A percentile compares a stretch with the other conserved stretches of the same genome.
Conservation (phyloP, 2,329 filamentous ascomycete species). For the Incumbomyces lentus region DNA sequence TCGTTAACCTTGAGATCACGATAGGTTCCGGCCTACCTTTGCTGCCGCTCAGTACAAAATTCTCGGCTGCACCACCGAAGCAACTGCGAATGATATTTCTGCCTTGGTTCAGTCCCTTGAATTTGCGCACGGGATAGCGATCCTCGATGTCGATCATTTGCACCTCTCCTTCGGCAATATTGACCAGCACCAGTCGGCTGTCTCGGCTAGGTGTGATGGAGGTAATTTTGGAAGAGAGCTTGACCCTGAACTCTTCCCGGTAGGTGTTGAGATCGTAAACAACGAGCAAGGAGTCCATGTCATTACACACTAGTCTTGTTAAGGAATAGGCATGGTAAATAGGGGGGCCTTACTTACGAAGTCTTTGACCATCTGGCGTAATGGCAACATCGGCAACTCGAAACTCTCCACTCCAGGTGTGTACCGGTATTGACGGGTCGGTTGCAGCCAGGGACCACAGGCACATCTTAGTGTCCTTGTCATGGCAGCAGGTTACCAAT, state of each 20-base stretch:
- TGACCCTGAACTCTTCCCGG: slow-evolving; percentile 64
- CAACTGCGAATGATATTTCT: slow-evolving; percentile 69
- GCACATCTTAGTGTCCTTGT: slow-evolving; percentile 54
- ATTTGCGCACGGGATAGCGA: slow-evolving; percentile 61
- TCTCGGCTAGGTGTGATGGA: slow-evolving; percentile 74
- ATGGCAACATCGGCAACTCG: slow-evolving; percentile 78
- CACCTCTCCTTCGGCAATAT: slow-evolving; percentile 66
- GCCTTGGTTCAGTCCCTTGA: slow-evolving; percentile 63
- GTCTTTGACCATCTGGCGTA: slow-evolving; percentile 65
- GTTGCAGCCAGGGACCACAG: slow-evolving; percentile 50
- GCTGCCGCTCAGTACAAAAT: slow-evolving; percentile 83
- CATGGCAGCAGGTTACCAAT: slow-evolving; percentile 71
- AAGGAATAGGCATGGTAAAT: not conserved
- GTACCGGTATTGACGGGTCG: slow-evolving; percentile 11
- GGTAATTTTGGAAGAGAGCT: slow-evolving; percentile 59
- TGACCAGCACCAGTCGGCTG: slow-evolving; percentile 71
- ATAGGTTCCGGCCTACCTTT: slow-evolving; percentile 51
- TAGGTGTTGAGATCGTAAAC: slow-evolving; percentile 72
- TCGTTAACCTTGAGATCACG: slow-evolving; percentile 18
- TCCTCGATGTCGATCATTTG: slow-evolving; percentile 68
- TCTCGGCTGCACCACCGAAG: slow-evolving; percentile 85
- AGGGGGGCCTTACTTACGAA: slow-evolving; percentile 28
- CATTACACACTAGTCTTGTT: slow-evolving; percentile 1
- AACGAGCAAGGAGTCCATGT: slow-evolving; percentile 1
- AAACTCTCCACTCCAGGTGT: slow-evolving; percentile 40